Percentiles rank a stretch among this genome's conserved stretches.
Evolutionary conservation across 2,329 filamentous ascomycete species (phyloP).

Genomic region (Gaeumannomyces sp.): DNA sequence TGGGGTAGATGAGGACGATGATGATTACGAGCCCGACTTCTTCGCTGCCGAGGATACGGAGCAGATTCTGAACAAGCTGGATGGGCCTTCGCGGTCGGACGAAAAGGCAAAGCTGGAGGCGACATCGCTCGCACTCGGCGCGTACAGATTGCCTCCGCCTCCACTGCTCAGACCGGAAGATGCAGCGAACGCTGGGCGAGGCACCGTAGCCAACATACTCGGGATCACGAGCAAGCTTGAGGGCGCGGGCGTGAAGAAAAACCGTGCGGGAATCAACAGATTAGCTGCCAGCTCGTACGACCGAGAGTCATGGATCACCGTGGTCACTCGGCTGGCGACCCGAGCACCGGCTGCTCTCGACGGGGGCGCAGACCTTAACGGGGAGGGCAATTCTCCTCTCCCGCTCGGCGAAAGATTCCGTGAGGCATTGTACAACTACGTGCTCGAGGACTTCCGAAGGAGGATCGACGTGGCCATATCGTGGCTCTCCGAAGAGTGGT

Average conservation of each 20-base stretch:
- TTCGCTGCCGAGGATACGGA: conserved; percentile 70
- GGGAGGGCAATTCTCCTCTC: conserved; percentile 25
- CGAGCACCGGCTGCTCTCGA: conserved; percentile 68
- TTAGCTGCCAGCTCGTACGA: conserved; percentile 80
- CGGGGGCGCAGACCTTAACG: conserved; percentile 43
- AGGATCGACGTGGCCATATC: conserved; percentile 86
- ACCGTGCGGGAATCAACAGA: conserved; percentile 70
- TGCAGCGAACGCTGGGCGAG: conserved; percentile 66
- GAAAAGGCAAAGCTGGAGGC: conserved; percentile 34
- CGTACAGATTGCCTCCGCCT: conserved; percentile 74
- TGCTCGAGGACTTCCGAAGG: conserved; percentile 85
- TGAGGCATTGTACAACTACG: conserved; percentile 73
- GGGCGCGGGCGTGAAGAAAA: conserved; percentile 54
- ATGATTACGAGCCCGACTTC: conserved; percentile 89
- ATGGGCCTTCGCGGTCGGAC: conserved; percentile 57
- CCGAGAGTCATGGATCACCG: conserved; percentile 83
- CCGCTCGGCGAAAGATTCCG: conserved; percentile 59
- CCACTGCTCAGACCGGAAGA: conserved; percentile 66
- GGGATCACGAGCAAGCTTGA: conserved; percentile 69
- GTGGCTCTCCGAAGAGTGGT: conserved; percentile 98
- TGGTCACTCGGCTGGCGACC: conserved; percentile 80
- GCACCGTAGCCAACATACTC: conserved; percentile 71
- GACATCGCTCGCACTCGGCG: conserved; percentile 58
- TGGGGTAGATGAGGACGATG: conserved; percentile 72
- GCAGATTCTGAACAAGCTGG: conserved; percentile 71